A percentile compares a stretch with the other conserved stretches of the same genome.
phyloP scores from a whole-genome alignment of 208 protist species.

The Strigomonas galati region DNA sequence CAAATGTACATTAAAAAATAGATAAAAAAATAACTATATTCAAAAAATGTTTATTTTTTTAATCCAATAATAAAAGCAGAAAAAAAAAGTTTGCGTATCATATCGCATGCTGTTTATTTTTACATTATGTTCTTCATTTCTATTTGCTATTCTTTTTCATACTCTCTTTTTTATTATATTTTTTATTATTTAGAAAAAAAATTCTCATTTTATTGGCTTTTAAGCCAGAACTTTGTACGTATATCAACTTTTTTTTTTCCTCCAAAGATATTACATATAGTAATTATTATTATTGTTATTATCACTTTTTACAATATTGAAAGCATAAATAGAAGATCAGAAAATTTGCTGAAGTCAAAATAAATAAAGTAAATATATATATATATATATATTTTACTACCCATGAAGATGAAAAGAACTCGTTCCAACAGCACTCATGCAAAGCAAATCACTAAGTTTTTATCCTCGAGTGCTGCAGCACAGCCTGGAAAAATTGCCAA shows the following conservation, averaged over 20 bases:
- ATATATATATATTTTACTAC: too few species aligned
- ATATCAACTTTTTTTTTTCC: conserved; percentile 14
- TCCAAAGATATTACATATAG: background rate
- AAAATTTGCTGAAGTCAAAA: background rate
- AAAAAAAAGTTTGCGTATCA: conserved; percentile 4
- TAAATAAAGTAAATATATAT: too few species aligned
- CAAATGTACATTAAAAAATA: conserved; percentile 30
- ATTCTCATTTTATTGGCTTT: conserved; percentile 27
- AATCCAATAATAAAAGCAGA: background rate
- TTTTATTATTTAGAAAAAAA: conserved; percentile 5
- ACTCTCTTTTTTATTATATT: conserved; percentile 19
- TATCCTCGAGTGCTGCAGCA: background rate
- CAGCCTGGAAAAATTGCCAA: background rate
- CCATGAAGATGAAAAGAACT: background rate
- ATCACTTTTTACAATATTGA: conserved; percentile 4
- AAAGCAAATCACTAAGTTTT: background rate
- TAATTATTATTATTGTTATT: conserved; percentile 2
- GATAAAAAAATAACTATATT: background rate
- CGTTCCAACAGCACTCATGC: background rate
- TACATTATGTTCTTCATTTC: background rate
- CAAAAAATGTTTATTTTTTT: conserved; percentile 7
- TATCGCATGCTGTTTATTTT: background rate
- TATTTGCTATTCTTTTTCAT: conserved; percentile 13
- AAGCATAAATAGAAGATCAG: background rate
- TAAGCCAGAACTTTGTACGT: conserved; percentile 25